Conservation (phyloP, 345 rosid genomes). For the Populus deltoides region DNA sequence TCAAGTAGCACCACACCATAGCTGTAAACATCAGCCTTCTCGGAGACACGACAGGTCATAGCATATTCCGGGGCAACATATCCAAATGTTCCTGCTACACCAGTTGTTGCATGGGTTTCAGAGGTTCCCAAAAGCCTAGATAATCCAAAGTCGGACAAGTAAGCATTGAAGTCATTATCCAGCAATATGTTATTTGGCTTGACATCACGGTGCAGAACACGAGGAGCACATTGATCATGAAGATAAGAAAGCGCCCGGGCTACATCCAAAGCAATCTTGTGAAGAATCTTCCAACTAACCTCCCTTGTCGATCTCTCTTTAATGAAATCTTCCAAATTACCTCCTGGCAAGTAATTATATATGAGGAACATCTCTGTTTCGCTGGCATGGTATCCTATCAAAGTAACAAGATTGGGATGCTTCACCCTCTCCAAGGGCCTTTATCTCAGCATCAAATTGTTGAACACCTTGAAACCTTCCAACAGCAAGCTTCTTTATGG, state of each 20-base stretch:
- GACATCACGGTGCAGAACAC: constrained; percentile 39
- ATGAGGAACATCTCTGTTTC: constrained; percentile 37
- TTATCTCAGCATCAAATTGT: constrained; percentile 36
- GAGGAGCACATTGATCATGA: constrained; percentile 30
- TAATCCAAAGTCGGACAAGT: constrained; percentile 38
- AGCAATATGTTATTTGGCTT: constrained; percentile 37
- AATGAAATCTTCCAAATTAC: constrained; percentile 37
- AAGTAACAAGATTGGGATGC: constrained; percentile 39
- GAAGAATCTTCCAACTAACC: constrained; percentile 31
- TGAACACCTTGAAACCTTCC: constrained; percentile 36
- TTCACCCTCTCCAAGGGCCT: constrained; percentile 32
- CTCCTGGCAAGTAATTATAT: constrained; percentile 39
- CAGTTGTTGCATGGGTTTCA: constrained; percentile 37
- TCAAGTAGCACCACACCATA: constrained; percentile 43
- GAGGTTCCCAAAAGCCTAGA: constrained; percentile 38
- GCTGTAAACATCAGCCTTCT: constrained; percentile 40
- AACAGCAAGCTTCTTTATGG: constrained; percentile 33
- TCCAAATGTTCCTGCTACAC: constrained; percentile 38
- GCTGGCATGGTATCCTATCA: constrained; percentile 41
- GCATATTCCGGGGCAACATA: constrained; percentile 36
- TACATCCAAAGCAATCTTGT: constrained; percentile 39
- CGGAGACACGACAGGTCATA: constrained; percentile 36
- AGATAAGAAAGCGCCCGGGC: constrained; percentile 36
- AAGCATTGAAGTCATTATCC: constrained; percentile 36
- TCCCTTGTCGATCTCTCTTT: constrained; percentile 24